Evolutionary conservation across 2,329 filamentous ascomycete genomes (phyloP).

Genomic region (Setomelanomma holmii): DNA sequence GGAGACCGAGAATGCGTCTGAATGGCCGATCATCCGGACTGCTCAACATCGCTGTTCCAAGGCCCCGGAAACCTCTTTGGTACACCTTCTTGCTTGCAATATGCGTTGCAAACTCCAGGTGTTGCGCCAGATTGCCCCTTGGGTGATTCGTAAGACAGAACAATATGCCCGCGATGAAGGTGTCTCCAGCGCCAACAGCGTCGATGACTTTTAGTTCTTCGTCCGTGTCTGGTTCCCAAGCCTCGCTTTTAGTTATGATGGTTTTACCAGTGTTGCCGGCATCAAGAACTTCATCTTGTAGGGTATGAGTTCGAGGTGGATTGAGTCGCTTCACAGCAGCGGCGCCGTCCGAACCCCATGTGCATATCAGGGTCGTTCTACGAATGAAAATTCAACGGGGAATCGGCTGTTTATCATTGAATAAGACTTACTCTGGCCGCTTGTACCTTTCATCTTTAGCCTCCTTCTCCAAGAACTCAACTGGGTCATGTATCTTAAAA

Average conservation of each 20-base stretch:
- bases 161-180: constrained; percentile 75
- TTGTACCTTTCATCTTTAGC: not conserved
- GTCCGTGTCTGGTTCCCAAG: constrained; percentile 10
- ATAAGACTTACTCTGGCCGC: too few species aligned
- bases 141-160: constrained; percentile 64
- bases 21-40: too few species aligned
- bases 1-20: too few species aligned
- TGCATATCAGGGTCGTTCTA: constrained; percentile 62
- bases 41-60: constrained; percentile 15
- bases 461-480: constrained; percentile 43
- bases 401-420: too few species aligned
- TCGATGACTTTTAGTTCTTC: constrained; percentile 50
- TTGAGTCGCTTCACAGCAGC: too few species aligned
- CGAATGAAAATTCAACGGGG: too few species aligned
- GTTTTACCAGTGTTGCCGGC: too few species aligned
- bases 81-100: constrained; percentile 73
- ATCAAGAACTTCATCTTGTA: constrained; percentile 1
- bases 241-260: constrained; percentile 15
- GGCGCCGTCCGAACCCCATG: constrained; percentile 66
- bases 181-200: constrained; percentile 76
- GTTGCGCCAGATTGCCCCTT: constrained; percentile 59
- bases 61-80: constrained; percentile 65
- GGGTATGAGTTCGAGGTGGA: constrained; percentile 40
- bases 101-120: constrained; percentile 67
- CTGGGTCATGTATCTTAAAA: constrained; percentile 28